Evolutionary conservation across 345 rosid species (phyloP).

Genomic region (Gossypium thurberi): DNA sequence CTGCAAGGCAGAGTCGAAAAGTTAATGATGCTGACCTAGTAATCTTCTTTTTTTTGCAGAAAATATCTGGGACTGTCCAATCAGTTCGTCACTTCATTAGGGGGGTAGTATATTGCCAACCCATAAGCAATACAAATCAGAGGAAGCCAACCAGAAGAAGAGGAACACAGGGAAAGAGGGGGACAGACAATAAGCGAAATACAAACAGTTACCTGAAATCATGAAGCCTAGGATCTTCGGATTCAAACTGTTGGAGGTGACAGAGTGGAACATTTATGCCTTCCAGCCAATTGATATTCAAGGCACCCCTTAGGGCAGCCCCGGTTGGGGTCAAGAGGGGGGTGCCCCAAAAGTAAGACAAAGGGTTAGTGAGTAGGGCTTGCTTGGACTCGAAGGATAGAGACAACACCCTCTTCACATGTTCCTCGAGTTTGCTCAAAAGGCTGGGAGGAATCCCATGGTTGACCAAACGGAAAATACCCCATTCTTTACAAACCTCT

Average conservation of each 20-base stretch:
- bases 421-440: constrained; percentile 32
- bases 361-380: constrained; percentile 23
- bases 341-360: constrained; percentile 81
- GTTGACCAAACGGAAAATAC: constrained; percentile 59
- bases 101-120: background rate
- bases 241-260: constrained; percentile 32
- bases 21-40: constrained; percentile 8
- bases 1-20: background rate
- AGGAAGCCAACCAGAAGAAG: background rate
- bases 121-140: constrained; percentile 2
- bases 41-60: background rate
- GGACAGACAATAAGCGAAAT: background rate
- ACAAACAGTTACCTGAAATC: constrained; percentile 49
- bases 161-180: background rate
- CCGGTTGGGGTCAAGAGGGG: constrained; percentile 60
- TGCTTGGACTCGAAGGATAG: constrained; percentile 48
- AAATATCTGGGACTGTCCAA: constrained; percentile 7
- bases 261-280: constrained; percentile 53
- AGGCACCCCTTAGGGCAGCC: constrained; percentile 33
- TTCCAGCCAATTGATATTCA: constrained; percentile 53
- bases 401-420: constrained; percentile 33
- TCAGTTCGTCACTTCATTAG: constrained; percentile 7
- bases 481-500: constrained; percentile 60
- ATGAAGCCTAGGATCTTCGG: constrained; percentile 24
- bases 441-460: constrained; percentile 52